These are phyloP conservation scores for Blepharisma undulans DNA, from an alignment of 169 alveolate species.

Conservation along the genomic window DNA sequence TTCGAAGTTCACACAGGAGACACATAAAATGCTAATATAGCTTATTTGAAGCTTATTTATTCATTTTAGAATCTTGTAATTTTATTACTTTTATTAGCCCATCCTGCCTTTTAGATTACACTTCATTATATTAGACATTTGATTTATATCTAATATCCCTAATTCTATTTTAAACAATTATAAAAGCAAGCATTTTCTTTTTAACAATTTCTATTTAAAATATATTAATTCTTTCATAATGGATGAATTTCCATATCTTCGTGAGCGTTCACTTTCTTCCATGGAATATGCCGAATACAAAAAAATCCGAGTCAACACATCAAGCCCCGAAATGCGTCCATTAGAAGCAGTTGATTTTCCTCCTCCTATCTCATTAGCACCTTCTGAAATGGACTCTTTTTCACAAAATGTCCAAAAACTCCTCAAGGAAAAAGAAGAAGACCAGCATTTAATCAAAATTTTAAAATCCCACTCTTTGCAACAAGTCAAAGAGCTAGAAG, in stretches of 20 bases:
- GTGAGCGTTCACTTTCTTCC: background rate
- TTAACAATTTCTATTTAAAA: too few relatives aligned
- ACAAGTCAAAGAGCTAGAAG: background rate
- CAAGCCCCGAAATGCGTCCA: background rate
- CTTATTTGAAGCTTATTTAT: too few relatives aligned
- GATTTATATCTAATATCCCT: too few relatives aligned
- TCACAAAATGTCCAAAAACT: background rate
- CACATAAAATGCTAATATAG: too few relatives aligned
- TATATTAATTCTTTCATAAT: background rate
- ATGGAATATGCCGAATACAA: background rate
- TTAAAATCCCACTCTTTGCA: background rate
- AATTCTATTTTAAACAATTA: too few relatives aligned
- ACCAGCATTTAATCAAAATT: background rate
- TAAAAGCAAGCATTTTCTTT: too few relatives aligned
- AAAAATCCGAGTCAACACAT: background rate
- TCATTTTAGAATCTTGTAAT: too few relatives aligned
- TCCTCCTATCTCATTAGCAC: background rate
- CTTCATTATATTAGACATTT: too few relatives aligned
- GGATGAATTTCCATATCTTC: background rate
- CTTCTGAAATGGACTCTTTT: background rate
- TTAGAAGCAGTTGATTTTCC: background rate
- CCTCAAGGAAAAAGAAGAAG: background rate
- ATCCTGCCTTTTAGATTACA: too few relatives aligned
- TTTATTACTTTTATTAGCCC: too few relatives aligned
- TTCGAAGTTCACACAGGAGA: too few relatives aligned